A percentile compares a stretch with the other conserved stretches of the same genome.
These are phyloP conservation scores for Colletotrichum tanaceti DNA, from an alignment of 2,329 filamentous ascomycete genomes.

Conservation along the genomic window DNA sequence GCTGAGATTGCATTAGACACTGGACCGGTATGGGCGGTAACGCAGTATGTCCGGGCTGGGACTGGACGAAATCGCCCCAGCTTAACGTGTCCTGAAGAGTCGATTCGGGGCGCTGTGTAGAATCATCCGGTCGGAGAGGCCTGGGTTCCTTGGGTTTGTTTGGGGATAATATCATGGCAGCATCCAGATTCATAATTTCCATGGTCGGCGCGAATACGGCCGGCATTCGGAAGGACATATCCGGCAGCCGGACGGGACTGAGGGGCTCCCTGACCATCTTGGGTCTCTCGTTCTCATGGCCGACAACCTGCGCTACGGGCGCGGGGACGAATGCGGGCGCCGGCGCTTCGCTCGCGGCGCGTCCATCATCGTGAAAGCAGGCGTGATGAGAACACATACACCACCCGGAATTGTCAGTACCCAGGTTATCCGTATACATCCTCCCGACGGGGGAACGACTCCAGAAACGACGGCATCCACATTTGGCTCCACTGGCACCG, in stretches of 20 bases:
- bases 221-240: slow-evolving; percentile 57
- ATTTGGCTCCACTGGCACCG: slow-evolving; percentile 64
- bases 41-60: slow-evolving; percentile 50
- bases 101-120: slow-evolving; percentile 49
- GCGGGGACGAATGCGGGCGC: slow-evolving; percentile 16
- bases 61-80: slow-evolving; percentile 60
- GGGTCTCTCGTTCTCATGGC: slow-evolving; percentile 66
- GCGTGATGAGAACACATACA: slow-evolving; percentile 74
- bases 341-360: slow-evolving; percentile 46
- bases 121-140: slow-evolving; percentile 42
- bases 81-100: slow-evolving; percentile 68
- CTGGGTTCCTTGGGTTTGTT: slow-evolving; percentile 46
- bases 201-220: slow-evolving; percentile 51
- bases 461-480: slow-evolving; percentile 73
- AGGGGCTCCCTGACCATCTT: slow-evolving; percentile 61
- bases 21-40: slow-evolving; percentile 63
- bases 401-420: slow-evolving; percentile 59
- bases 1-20: slow-evolving; percentile 63
- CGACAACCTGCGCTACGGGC: slow-evolving; percentile 45
- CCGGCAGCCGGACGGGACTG: slow-evolving; percentile 62
- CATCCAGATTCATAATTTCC: slow-evolving; percentile 56
- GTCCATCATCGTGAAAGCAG: slow-evolving; percentile 67
- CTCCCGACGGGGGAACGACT: slow-evolving; percentile 54
- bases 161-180: slow-evolving; percentile 51
- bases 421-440: slow-evolving; percentile 48